Evolutionary conservation across 2,329 filamentous ascomycete species (phyloP).

Genomic region (Ascochyta clinopodiicola): DNA sequence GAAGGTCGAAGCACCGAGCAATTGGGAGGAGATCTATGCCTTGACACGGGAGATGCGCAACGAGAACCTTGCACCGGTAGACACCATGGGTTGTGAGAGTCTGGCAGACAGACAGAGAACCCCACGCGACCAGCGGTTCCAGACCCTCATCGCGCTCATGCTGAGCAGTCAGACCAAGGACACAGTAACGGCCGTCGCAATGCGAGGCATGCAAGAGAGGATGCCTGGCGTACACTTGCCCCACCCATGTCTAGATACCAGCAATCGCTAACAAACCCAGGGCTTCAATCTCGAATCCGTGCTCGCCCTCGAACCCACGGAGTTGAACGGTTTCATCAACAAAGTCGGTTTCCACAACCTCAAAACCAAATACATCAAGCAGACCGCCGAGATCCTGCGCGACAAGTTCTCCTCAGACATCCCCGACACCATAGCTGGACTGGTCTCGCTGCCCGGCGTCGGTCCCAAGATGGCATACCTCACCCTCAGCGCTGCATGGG

Average conservation of each 20-base stretch:
- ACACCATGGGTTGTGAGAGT: conserved; percentile 95
- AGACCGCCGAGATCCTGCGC: conserved; percentile 73
- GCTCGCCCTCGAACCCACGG: conserved; percentile 70
- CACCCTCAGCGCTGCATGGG: conserved; percentile 79
- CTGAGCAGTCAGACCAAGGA: conserved; percentile 93
- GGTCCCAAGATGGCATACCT: conserved; percentile 96
- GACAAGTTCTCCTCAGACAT: conserved; percentile 78
- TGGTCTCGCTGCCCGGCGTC: conserved; percentile 82
- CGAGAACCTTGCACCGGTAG: conserved; percentile 78
- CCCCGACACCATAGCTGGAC: conserved; percentile 75
- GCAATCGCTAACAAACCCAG: conserved; percentile 22
- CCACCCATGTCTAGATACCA: background rate
- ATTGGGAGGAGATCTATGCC: conserved; percentile 85
- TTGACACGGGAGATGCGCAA: conserved; percentile 79
- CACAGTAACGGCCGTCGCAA: conserved; percentile 83
- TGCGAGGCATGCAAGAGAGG: conserved; percentile 78
- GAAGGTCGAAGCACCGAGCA: conserved; percentile 68
- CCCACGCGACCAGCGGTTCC: conserved; percentile 72
- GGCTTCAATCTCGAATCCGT: conserved; percentile 78
- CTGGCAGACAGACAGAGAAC: conserved; percentile 64
- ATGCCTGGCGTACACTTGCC: conserved; percentile 59
- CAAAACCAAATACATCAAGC: conserved; percentile 85
- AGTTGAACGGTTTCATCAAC: conserved; percentile 76
- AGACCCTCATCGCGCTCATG: conserved; percentile 88
- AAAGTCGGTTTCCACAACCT: conserved; percentile 94